Base-by-base conservation (phyloP, 306 rosid species). In the Vigna reflexopilosa region DNA sequence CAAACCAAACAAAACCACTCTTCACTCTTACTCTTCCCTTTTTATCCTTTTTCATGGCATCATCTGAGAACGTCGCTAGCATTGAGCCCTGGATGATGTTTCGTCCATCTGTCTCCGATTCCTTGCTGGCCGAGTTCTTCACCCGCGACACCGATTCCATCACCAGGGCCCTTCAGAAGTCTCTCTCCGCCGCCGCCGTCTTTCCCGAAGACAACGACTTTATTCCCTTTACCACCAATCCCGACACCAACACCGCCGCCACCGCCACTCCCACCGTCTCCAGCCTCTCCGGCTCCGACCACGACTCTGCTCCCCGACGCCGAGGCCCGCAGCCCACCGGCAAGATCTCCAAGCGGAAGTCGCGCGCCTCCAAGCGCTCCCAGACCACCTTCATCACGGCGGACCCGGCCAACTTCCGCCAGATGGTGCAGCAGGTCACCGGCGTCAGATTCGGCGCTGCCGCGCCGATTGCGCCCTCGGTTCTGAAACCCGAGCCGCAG, bases 391-490 rank as follows among this genome's bases (percentile, higher is more conserved):
- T 89, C 81, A 95, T 95, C 61, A 81, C 93, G 24, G 98, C 98
- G 0, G 98, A 95, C 90, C 88, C 98, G 4, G 84, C 92, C 7
- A 91, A 95, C 64, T 95, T 95, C 88, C 86, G 98, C 0, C 93
- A 92, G 83, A 88, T 95, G 98, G 98, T 95, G 57, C 98, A 95
- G 71, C 98, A 89, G 83, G 91, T 95, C 14, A 95, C 98, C 26
- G 98, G 98, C 0, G 97, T 81, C 6, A 70, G 92, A 51, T 80
- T 86, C 28, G 78, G 77, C 0, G 80, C 72, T 6, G 83, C 73
- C 10, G 28, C 72, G 4, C 59, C 76, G 45, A 14, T 85, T 84
- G 77, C 82, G 13, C 89, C 92, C 64, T 50, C 91, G 57, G 57
- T 91, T 17, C 26, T 91, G 56, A 89, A 93, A 81, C 99, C 99